These are phyloP conservation scores for Pseudogymnoascus sp. DNA, from an alignment of 2,329 filamentous ascomycete genomes.

Conservation along the genomic window DNA sequence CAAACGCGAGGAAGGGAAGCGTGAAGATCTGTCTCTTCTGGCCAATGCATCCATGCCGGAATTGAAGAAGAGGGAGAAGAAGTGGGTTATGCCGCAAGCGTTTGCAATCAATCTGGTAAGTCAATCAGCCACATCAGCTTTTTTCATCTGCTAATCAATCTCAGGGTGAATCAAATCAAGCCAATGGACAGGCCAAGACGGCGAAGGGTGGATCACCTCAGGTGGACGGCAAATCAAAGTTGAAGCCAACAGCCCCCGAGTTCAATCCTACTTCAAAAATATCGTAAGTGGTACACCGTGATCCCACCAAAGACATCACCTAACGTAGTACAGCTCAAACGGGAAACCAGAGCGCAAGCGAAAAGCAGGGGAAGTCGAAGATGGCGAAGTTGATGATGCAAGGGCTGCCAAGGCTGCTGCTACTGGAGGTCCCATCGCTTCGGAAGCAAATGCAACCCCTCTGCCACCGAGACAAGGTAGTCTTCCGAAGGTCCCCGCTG, in stretches of 20 bases:
- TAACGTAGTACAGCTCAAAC: not conserved
- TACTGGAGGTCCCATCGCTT: not conserved
- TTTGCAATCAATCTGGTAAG: slow-evolving; percentile 61
- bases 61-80: slow-evolving; percentile 57
- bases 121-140: slow-evolving; percentile 1
- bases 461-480: not conserved
- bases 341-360: slow-evolving; percentile 15
- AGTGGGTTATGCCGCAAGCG: slow-evolving; percentile 68
- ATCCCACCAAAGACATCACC: not conserved
- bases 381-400: slow-evolving; percentile 64
- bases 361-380: slow-evolving; percentile 51
- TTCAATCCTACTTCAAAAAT: slow-evolving; percentile 49
- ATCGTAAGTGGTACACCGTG: slow-evolving; percentile 22
- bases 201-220: slow-evolving; percentile 1
- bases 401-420: slow-evolving; percentile 29
- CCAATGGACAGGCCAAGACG: slow-evolving; percentile 14
- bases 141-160: slow-evolving; percentile 25
- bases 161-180: slow-evolving; percentile 15
- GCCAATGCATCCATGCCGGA: slow-evolving; percentile 65
- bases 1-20: slow-evolving; percentile 54
- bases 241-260: slow-evolving; percentile 54
- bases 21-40: slow-evolving; percentile 68
- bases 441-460: slow-evolving; percentile 3
- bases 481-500: not conserved
- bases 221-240: slow-evolving; percentile 32